Evolutionary conservation across 225 moss, liverwort and hornwort genomes (phyloP).

Genomic region (Physcomitrellopsis africana): DNA sequence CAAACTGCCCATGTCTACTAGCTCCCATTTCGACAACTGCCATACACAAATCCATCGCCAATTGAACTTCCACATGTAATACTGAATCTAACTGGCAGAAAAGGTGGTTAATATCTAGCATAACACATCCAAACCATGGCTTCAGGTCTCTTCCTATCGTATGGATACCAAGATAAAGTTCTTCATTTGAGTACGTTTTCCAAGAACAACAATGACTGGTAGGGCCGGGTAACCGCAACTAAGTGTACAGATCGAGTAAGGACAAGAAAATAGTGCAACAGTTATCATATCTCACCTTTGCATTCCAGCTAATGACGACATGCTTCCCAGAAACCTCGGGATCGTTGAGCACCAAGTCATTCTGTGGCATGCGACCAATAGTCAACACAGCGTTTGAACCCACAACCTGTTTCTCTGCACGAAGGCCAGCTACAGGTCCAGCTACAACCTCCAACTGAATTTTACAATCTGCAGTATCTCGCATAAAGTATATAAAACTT

Average conservation of each 20-base stretch:
- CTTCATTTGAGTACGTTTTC: no score
- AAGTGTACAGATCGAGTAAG: neutral
- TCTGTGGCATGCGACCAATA: constrained; percentile 77
- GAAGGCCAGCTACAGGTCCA: constrained; percentile 77
- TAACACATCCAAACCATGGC: no score
- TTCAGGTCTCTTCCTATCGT: no score
- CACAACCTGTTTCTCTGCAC: constrained; percentile 62
- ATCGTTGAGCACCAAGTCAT: constrained; percentile 86
- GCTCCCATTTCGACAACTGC: constrained; percentile 91
- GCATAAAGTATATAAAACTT: neutral
- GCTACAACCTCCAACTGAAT: constrained; percentile 83
- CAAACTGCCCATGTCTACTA: constrained; percentile 92
- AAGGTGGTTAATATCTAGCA: no score
- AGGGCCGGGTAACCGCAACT: no score
- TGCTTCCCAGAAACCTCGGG: constrained; percentile 93
- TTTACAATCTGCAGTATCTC: constrained; percentile 54
- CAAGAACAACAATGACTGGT: no score
- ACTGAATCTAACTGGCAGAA: neutral
- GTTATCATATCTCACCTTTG: constrained; percentile 53
- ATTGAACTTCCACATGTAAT: constrained; percentile 22
- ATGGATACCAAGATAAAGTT: no score
- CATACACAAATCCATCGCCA: constrained; percentile 34
- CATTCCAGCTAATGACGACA: constrained; percentile 84
- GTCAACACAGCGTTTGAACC: constrained; percentile 58
- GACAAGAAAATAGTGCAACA: neutral